Evolutionary conservation across 176 grass and related monocot species (phyloP).

Genomic region (Raddia guianensis): DNA sequence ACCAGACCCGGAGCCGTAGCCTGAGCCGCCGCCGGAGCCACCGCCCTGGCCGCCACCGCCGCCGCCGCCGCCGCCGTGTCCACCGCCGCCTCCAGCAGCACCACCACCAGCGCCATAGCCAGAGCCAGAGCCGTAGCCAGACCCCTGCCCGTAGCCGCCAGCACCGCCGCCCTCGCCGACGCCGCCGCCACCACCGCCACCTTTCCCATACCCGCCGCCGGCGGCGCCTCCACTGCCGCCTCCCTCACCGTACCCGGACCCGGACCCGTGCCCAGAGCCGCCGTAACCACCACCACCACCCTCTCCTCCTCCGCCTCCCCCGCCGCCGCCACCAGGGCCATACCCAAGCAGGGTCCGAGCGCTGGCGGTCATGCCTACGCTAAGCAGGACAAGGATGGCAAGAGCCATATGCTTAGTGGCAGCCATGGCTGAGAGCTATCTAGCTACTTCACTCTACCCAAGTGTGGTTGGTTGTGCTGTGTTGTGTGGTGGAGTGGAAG

Average conservation of each 20-base stretch:
- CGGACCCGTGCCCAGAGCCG: conserved; percentile 37
- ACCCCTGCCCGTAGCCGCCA: conserved; percentile 24
- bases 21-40: conserved; percentile 14
- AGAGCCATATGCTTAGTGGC: conserved; percentile 40
- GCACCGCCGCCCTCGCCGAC: not conserved
- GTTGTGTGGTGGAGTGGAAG: conserved; percentile 1
- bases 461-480: conserved; percentile 17
- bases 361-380: conserved; percentile 35
- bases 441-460: conserved; percentile 2
- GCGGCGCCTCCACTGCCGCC: conserved; percentile 26
- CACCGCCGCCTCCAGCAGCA: conserved; percentile 14
- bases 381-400: conserved; percentile 51
- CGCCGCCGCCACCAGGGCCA: conserved; percentile 15
- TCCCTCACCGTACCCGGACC: conserved; percentile 37
- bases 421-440: conserved; percentile 30
- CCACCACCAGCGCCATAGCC: conserved; percentile 23
- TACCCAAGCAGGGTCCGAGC: conserved; percentile 36
- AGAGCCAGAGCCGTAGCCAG: not conserved
- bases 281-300: conserved; percentile 33
- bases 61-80: not conserved
- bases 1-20: conserved; percentile 18
- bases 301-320: conserved; percentile 9
- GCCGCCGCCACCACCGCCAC: not conserved
- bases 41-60: conserved; percentile 19
- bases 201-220: not conserved